Percentiles rank a stretch among this genome's conserved stretches.
Evolutionary conservation across 2,329 filamentous ascomycete genomes (phyloP).

Genomic region (Emergomyces pasteurianus): DNA sequence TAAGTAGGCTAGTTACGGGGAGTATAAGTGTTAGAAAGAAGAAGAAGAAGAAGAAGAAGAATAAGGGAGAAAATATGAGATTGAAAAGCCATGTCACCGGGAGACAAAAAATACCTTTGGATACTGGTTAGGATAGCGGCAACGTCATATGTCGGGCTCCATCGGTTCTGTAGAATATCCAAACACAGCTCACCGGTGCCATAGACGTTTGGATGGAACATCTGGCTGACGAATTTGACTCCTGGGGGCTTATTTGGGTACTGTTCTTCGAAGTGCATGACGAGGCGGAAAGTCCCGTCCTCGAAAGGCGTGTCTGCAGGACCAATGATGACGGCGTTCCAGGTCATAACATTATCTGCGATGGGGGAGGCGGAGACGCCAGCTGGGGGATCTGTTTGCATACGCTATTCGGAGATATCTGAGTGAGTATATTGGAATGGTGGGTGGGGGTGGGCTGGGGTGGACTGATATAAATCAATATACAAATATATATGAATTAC

Average conservation of each 20-base stretch:
- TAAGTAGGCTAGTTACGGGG: slow-evolving; percentile 58
- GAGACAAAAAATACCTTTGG: slow-evolving; percentile 63
- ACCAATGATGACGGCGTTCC: slow-evolving; percentile 97
- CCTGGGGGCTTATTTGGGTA: slow-evolving; percentile 97
- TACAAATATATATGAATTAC: slow-evolving; percentile 41
- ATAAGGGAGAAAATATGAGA: too few species aligned
- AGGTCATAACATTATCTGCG: slow-evolving; percentile 94
- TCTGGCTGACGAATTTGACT: slow-evolving; percentile 96
- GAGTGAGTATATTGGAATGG: neutral
- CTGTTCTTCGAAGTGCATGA: slow-evolving; percentile 98
- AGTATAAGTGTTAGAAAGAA: neutral
- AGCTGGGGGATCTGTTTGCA: slow-evolving; percentile 97
- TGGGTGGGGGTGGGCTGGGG: too few species aligned
- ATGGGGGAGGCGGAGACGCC: slow-evolving; percentile 94
- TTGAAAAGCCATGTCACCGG: neutral
- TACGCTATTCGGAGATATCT: slow-evolving; percentile 51
- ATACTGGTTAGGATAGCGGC: slow-evolving; percentile 95
- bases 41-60: neutral
- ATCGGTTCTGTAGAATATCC: slow-evolving; percentile 93
- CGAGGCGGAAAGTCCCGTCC: slow-evolving; percentile 91
- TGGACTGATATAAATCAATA: too few species aligned
- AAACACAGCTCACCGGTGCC: slow-evolving; percentile 91
- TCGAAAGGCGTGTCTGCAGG: slow-evolving; percentile 96
- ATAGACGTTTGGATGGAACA: slow-evolving; percentile 99
- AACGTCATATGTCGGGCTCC: slow-evolving; percentile 98